These are phyloP conservation scores for Malus orientalis DNA, from an alignment of 306 rosid genomes.

Conservation along the genomic window DNA sequence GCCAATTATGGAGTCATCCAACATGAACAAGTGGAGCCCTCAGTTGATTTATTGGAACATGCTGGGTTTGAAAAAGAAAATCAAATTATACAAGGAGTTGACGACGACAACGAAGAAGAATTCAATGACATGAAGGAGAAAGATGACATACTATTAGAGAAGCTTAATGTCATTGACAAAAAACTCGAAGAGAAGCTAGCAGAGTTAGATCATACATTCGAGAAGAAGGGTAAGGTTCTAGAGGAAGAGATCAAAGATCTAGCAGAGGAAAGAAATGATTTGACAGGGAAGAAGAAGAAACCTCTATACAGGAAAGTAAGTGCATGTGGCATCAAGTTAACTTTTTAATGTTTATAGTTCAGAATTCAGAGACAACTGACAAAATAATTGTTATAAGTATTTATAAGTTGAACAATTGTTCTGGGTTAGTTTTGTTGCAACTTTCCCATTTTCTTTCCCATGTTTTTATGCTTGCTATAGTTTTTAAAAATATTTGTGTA, in stretches of 20 bases:
- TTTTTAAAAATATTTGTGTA: too few species aligned
- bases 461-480: too few species aligned
- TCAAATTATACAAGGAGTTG: constrained; percentile 25
- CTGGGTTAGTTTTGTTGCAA: too few species aligned
- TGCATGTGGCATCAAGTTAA: too few species aligned
- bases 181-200: constrained; percentile 81
- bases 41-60: constrained; percentile 36
- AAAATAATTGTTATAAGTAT: too few species aligned
- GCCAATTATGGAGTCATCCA: constrained; percentile 74
- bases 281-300: too few species aligned
- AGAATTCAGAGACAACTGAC: too few species aligned
- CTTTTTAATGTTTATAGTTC: too few species aligned
- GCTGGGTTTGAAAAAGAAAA: constrained; percentile 52
- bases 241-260: constrained; percentile 92
- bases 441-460: too few species aligned
- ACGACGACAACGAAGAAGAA: constrained; percentile 50
- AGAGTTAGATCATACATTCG: constrained; percentile 80
- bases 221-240: constrained; percentile 79
- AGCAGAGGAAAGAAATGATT: constrained; percentile 81
- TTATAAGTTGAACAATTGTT: too few species aligned
- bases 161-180: constrained; percentile 77
- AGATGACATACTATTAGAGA: constrained; percentile 61
- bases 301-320: too few species aligned
- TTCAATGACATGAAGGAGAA: constrained; percentile 91
- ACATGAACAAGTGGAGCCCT: constrained; percentile 32